Evolutionary conservation across 306 rosid genomes (phyloP), one percentile per base, ranked within the genome.

Genomic region (Dryas alaskensis): DNA sequence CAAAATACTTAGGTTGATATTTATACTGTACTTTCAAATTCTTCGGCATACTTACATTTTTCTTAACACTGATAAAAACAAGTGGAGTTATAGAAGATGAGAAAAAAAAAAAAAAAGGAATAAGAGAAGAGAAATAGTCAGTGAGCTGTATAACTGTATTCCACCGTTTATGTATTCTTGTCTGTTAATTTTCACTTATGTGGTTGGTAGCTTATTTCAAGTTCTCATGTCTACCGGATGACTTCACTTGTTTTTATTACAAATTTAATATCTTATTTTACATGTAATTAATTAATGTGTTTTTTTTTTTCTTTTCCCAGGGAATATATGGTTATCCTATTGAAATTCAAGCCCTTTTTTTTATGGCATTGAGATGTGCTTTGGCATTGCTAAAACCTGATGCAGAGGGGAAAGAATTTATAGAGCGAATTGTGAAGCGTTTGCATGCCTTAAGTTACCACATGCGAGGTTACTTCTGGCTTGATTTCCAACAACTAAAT

Each of bases 331-430:
- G 97, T 60, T 92, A 92, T 81, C 97, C 97, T 40, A 92, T 92
- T 69, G 97, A 92, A 81, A 92, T 92, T 76, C 97, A 92, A 85
- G 96, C 96, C 75, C 96, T 92, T 70, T 92, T 92, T 86, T 92
- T 92, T 73, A 92, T 92, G 97, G 91, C 96, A 10, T 60, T 92
- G 85, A 82, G 93, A 85, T 77, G 84, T 82, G 92, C 97, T 65
- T 80, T 88, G 85, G 31, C 89, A 50, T 69, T 92, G 96, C 84
- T 92, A 70, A 92, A 92, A 73, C 96, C 87, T 48, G 87, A 90
- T 40, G 80, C 86, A 4, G 97, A 88, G 75, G 97, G 97, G 69
- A 92, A 92, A 65, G 97, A 92, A 81, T 88, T 82, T 67, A 87
- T 89, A 52, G 97, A 92, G 76, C 86, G 87, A 70, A 85, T 92